Conservation (phyloP, 2,329 filamentous ascomycete species). For the Tolypocladium endophyticum region DNA sequence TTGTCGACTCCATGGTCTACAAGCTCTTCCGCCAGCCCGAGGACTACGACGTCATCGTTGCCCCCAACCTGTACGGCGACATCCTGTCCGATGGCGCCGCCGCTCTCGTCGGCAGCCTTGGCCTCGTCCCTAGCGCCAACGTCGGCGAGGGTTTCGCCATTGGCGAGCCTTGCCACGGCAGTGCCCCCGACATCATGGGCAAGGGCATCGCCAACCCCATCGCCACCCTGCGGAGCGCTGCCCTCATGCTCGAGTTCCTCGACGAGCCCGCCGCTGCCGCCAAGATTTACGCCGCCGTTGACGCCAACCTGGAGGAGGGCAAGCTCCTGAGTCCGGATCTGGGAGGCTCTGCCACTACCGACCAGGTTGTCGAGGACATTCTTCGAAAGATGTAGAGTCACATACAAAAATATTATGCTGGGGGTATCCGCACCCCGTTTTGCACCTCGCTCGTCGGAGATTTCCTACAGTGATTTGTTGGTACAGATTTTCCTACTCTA, state of each 20-base stretch:
- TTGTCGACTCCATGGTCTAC: slow-evolving; percentile 99
- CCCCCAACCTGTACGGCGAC: slow-evolving; percentile 94
- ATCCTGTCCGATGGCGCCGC: slow-evolving; percentile 93
- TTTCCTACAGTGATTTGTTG: neutral
- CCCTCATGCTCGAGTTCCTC: slow-evolving; percentile 93
- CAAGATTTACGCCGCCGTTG: slow-evolving; percentile 83
- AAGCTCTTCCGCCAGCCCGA: slow-evolving; percentile 95
- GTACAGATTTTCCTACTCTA: neutral
- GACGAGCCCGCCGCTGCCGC: slow-evolving; percentile 79
- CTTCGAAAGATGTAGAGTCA: slow-evolving; percentile 60
- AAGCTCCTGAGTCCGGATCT: slow-evolving; percentile 79
- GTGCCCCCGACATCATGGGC: slow-evolving; percentile 90
- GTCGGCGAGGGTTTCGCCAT: slow-evolving; percentile 92
- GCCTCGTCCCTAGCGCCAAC: slow-evolving; percentile 89
- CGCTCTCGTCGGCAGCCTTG: slow-evolving; percentile 82
- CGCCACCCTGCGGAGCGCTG: slow-evolving; percentile 82
- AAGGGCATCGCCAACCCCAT: slow-evolving; percentile 92
- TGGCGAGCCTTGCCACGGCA: slow-evolving; percentile 95
- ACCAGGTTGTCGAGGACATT: slow-evolving; percentile 80
- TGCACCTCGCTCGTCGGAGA: neutral
- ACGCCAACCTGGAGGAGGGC: slow-evolving; percentile 78
- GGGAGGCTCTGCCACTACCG: slow-evolving; percentile 75
- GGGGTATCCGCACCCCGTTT: neutral
- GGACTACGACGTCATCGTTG: slow-evolving; percentile 95
- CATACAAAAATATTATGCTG: neutral